These are phyloP conservation scores for Quercus alba DNA, from an alignment of 306 rosid species.

Conservation along the genomic window DNA sequence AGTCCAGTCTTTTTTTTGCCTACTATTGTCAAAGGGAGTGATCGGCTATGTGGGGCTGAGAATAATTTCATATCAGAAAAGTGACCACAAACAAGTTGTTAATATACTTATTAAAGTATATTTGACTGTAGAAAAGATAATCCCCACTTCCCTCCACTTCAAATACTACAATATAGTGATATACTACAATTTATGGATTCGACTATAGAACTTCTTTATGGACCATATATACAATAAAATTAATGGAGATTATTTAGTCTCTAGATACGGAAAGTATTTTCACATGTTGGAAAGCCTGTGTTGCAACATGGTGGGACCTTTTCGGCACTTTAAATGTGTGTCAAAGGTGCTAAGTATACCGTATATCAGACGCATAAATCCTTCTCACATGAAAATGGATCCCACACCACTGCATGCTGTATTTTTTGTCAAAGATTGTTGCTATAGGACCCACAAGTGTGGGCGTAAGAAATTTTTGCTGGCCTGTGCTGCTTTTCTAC, in stretches of 20 bases:
- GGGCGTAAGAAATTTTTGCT: no score
- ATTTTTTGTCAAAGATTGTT: no score
- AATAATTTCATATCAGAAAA: background rate
- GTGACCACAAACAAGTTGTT: background rate
- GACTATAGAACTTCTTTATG: no score
- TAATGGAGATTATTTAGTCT: no score
- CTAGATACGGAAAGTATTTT: no score
- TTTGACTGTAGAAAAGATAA: background rate
- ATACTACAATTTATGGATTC: background rate
- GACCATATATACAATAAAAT: no score
- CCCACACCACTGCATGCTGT: no score
- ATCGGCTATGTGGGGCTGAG: background rate
- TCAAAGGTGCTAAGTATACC: background rate
- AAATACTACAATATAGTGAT: background rate
- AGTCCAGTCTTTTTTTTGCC: background rate
- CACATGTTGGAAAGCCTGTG: background rate
- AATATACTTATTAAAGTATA: background rate
- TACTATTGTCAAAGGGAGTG: background rate
- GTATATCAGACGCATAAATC: no score
- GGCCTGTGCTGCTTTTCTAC: background rate
- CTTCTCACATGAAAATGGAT: no score
- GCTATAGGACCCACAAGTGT: no score
- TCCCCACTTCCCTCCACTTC: background rate
- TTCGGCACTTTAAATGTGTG: background rate
- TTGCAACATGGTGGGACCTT: background rate